Base-by-base conservation (phyloP, 495 filamentous ascomycete genomes). In the Parathielavia appendiculata region DNA sequence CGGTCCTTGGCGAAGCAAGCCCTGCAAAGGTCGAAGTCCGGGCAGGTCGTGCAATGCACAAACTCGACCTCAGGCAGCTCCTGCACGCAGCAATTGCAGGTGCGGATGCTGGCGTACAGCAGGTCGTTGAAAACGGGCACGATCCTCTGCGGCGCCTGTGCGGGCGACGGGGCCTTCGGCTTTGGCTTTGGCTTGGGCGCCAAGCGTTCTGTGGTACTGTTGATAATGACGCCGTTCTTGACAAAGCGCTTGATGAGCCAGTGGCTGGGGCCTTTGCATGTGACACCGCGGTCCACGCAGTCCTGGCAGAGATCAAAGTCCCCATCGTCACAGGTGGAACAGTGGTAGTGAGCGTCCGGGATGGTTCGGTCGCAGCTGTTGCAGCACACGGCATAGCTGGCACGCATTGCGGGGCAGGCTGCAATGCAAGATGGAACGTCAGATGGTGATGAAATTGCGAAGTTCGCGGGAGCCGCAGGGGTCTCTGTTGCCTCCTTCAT, bases 161-260 rank as follows among this genome's bases (percentile, higher is more conserved):
- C 58, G 14, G 63, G 56, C 36, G 26, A 30, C 26, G 69, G 50
- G 10, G 51, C n/a, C 41, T 60, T 46, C 40, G 63, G 20, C 58
- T 69, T 69, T 38, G 64, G 17, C 60, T 70, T 69, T 10, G 70
- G 69, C 67, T 86, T 90, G 43, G 89, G 85, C 35, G 81, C 76
- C 66, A 92, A 77, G 5, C 77, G 86, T 70, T 96, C 88, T 5
- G 91, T 96, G 5, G 81, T 88, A 78, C 91, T 96, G 70, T 83
- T 89, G 64, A 86, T 83, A 44, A 97, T 86, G 57, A 81, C 77
- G 20, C 92, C 95, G 58, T 87, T 79, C 60, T 85, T 79, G 49
- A 97, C 81, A 45, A 82, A 83, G 48, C 93, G 84, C 82, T 95
- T 96, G 69, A 97, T 92, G 72, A 99, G 76, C 90, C 90, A 97